phyloP scores from a whole-genome alignment of 768 basidiomycete genomes.

The Porphyrellus cyaneotinctus region DNA sequence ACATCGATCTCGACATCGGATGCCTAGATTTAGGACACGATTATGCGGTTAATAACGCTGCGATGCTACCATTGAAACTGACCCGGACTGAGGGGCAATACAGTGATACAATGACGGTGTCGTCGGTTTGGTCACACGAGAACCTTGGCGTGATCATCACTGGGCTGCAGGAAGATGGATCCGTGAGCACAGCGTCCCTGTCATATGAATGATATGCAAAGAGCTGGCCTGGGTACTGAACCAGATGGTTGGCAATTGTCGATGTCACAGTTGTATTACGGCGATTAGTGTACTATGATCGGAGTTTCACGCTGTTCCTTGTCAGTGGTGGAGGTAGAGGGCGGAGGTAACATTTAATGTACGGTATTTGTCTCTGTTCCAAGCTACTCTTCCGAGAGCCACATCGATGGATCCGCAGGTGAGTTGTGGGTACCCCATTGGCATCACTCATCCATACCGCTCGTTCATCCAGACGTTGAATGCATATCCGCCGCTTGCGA shows the following conservation, averaged over 20 bases:
- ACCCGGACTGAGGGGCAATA: conserved; percentile 75
- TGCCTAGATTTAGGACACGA: conserved; percentile 45
- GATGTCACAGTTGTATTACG: no score
- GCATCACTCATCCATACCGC: conserved; percentile 56
- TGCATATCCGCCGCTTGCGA: conserved; percentile 67
- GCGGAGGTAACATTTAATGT: not conserved
- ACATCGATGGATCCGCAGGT: conserved; percentile 50
- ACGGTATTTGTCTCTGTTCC: no score
- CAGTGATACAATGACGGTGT: conserved; percentile 52
- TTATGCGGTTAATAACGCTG: conserved; percentile 14
- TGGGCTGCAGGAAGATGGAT: not conserved
- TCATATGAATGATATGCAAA: not conserved
- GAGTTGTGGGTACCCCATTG: conserved; percentile 9
- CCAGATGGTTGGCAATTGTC: no score
- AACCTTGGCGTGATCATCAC: conserved; percentile 76
- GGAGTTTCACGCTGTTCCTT: no score
- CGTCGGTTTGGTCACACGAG: conserved; percentile 59
- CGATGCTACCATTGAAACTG: conserved; percentile 24
- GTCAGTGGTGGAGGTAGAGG: conserved; percentile 5
- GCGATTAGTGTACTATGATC: no score
- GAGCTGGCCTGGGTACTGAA: not conserved
- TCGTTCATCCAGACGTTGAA: conserved; percentile 50
- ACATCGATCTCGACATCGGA: conserved; percentile 78
- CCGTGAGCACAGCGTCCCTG: not conserved
- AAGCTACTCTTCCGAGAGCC: not conserved